These are phyloP conservation scores for Colletotrichum caudatum DNA, from an alignment of 2,329 filamentous ascomycete species.

Conservation along the genomic window DNA sequence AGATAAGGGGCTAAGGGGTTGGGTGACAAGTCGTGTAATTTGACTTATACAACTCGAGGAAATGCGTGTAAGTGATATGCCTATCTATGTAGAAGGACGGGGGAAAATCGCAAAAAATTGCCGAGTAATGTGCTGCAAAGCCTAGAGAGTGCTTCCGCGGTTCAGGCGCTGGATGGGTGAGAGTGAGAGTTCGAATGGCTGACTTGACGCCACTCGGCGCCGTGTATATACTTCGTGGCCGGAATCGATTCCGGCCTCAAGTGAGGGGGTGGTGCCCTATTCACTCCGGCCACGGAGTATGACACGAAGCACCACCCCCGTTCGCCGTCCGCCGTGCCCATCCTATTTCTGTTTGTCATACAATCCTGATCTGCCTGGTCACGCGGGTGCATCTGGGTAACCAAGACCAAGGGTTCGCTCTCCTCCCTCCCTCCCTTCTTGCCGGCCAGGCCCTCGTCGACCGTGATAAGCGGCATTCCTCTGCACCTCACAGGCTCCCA, in stretches of 20 bases:
- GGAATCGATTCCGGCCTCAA: conserved; percentile 61
- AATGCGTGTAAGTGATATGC: conserved; percentile 25
- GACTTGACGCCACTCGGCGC: conserved; percentile 43
- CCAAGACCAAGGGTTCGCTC: conserved; percentile 8
- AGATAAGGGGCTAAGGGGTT: conserved; percentile 21
- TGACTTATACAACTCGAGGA: conserved; percentile 15
- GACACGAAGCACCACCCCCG: conserved; percentile 34
- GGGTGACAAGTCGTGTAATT: conserved; percentile 18
- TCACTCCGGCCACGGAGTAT: conserved; percentile 30
- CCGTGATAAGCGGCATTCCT: conserved; percentile 29
- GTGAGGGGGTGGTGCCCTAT: conserved; percentile 46
- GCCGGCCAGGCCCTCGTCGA: conserved; percentile 21
- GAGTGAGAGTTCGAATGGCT: conserved; percentile 36
- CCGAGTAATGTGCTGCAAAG: conserved; percentile 6
- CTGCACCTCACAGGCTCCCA: neutral
- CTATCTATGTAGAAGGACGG: conserved; percentile 26
- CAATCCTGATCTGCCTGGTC: conserved; percentile 37
- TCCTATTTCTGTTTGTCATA: conserved; percentile 43
- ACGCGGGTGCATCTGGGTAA: conserved; percentile 24
- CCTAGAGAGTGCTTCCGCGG: conserved; percentile 17
- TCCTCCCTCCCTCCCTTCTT: neutral
- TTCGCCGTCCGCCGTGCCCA: conserved; percentile 18
- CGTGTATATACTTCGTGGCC: conserved; percentile 63
- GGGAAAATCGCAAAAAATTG: conserved; percentile 32
- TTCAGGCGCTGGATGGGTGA: conserved; percentile 33